Evolutionary conservation across 2,329 filamentous ascomycete genomes (phyloP).

Genomic region (Talaromyces sp.): DNA sequence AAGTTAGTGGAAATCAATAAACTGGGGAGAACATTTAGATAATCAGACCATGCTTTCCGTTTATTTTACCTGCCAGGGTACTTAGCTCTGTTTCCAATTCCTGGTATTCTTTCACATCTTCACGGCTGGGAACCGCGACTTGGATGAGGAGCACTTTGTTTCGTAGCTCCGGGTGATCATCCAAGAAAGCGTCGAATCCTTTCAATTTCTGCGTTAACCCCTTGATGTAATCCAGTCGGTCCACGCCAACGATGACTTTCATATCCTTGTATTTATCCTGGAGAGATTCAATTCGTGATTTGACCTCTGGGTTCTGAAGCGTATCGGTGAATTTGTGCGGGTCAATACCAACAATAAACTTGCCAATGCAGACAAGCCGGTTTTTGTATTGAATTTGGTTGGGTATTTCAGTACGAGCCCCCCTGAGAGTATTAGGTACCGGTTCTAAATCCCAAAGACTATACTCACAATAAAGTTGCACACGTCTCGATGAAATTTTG

Average conservation of each 20-base stretch:
- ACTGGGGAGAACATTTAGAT: background rate
- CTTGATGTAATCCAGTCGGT: constrained; percentile 95
- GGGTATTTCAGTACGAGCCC: constrained; percentile 64
- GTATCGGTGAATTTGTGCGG: constrained; percentile 89
- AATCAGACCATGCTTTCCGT: constrained; percentile 76
- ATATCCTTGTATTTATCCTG: constrained; percentile 83
- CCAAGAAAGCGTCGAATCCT: constrained; percentile 87
- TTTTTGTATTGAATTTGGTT: constrained; percentile 85
- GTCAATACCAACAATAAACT: constrained; percentile 94
- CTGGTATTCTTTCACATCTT: constrained; percentile 95
- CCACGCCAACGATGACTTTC: constrained; percentile 90
- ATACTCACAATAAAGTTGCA: constrained; percentile 72
- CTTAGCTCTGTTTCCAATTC: constrained; percentile 89
- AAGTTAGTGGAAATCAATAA: constrained; percentile 7
- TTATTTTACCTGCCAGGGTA: constrained; percentile 89
- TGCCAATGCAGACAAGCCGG: constrained; percentile 79
- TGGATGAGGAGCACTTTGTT: constrained; percentile 92
- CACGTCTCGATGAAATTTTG: constrained; percentile 88
- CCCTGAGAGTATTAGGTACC: too few relatives aligned
- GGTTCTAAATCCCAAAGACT: too few relatives aligned
- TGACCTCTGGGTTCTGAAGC: constrained; percentile 73
- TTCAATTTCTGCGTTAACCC: constrained; percentile 93
- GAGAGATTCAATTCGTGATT: constrained; percentile 76
- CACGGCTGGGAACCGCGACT: constrained; percentile 79
- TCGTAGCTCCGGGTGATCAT: constrained; percentile 89